Percentiles rank a stretch among this genome's conserved stretches.
phyloP scores from a whole-genome alignment of 345 rosid species.

The Eucalyptus erythrocorys region DNA sequence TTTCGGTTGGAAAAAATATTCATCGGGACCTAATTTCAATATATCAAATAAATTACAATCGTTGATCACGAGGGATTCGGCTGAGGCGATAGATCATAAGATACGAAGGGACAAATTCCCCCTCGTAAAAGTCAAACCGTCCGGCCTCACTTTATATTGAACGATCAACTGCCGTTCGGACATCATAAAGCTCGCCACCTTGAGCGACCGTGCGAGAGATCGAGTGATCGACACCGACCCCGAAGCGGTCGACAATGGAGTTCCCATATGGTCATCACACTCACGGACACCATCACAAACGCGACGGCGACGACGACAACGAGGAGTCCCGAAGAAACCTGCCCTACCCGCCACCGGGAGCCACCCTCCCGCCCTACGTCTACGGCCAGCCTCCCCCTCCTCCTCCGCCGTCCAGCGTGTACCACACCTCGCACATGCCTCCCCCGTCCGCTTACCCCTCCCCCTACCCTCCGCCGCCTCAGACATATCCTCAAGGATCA shows the following conservation, averaged over 20 bases:
- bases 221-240: background rate
- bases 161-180: background rate
- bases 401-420: slow-evolving; percentile 2
- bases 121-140: background rate
- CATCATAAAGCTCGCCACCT: background rate
- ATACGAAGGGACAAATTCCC: background rate
- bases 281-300: slow-evolving; percentile 13
- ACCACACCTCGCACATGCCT: slow-evolving; percentile 25
- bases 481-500: slow-evolving; percentile 24
- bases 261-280: slow-evolving; percentile 16
- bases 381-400: slow-evolving; percentile 17
- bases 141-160: background rate
- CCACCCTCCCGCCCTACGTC: background rate
- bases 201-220: background rate
- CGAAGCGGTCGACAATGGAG: slow-evolving; percentile 22
- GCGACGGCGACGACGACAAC: slow-evolving; percentile 4
- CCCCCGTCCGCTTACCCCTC: background rate
- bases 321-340: background rate
- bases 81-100: background rate
- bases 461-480: slow-evolving; percentile 10
- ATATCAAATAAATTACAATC: background rate
- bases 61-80: background rate
- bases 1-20: background rate
- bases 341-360: background rate
- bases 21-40: too few relatives aligned